phyloP scores from a whole-genome alignment of 352 stramenopile genomes.

The Globisporangium spinosum region DNA sequence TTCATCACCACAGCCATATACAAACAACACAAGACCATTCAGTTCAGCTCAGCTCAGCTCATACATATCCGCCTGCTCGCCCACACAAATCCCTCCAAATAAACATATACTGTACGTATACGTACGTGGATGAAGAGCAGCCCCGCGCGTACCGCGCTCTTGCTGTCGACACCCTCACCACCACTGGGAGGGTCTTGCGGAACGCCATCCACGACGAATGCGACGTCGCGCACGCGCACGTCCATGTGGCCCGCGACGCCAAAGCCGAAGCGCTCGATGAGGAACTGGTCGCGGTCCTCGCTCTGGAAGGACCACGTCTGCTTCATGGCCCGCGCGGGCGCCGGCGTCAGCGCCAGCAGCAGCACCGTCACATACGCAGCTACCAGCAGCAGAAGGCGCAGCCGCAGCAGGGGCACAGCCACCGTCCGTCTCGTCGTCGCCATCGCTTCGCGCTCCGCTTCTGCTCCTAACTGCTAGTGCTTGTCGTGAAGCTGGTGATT shows the following conservation, averaged over 20 bases:
- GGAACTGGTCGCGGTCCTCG: constrained; percentile 77
- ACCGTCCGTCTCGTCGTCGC: background rate
- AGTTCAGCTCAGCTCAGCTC: background rate
- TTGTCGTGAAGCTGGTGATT: no score
- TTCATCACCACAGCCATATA: background rate
- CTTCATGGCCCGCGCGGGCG: constrained; percentile 39
- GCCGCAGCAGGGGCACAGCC: background rate
- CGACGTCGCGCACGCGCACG: constrained; percentile 62
- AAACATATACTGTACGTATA: background rate
- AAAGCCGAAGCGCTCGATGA: constrained; percentile 91
- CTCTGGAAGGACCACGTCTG: constrained; percentile 68
- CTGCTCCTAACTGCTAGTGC: no score
- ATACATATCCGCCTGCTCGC: background rate
- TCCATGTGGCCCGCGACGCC: constrained; percentile 57
- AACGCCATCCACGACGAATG: constrained; percentile 7
- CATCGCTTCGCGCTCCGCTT: no score
- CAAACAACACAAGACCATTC: background rate
- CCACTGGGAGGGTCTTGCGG: background rate
- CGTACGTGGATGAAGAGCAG: constrained; percentile 69
- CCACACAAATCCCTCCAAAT: background rate
- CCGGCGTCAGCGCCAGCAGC: background rate
- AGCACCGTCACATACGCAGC: background rate
- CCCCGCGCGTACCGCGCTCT: constrained; percentile 25
- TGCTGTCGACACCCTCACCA: background rate
- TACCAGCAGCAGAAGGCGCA: background rate